These are phyloP conservation scores for Ascochyta rabiei DNA, from an alignment of 2,329 filamentous ascomycete genomes.

Conservation along the genomic window DNA sequence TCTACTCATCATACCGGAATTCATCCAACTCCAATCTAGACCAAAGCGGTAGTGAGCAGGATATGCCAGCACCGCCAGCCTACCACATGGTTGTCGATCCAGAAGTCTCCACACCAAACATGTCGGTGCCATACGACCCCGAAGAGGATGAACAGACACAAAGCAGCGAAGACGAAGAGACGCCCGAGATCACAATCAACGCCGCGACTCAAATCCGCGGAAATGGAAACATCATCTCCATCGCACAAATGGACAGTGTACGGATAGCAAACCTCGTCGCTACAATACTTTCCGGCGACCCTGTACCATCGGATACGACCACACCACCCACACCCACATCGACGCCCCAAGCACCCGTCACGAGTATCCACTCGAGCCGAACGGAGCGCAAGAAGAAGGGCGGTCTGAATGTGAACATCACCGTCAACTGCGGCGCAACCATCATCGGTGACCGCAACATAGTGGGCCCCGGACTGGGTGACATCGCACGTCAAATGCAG, in stretches of 20 bases:
- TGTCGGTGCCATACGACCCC: conserved; percentile 27
- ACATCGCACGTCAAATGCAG: conserved; percentile 44
- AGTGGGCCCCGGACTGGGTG: conserved; percentile 41
- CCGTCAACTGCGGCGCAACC: conserved; percentile 43
- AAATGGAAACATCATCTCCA: conserved; percentile 43
- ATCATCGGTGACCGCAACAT: conserved; percentile 45
- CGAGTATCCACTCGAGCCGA: conserved; percentile 5
- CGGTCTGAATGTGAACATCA: conserved; percentile 37
- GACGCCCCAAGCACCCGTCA: conserved; percentile 6
- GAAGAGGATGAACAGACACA: conserved; percentile 24
- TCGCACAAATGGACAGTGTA: conserved; percentile 39
- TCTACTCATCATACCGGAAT: conserved; percentile 13
- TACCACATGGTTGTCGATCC: conserved; percentile 40
- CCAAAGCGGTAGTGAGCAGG: not conserved
- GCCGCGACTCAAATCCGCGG: conserved; percentile 43
- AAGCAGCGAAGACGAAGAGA: conserved; percentile 27
- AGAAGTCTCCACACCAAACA: conserved; percentile 24
- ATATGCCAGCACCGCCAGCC: conserved; percentile 36
- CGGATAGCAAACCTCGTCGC: conserved; percentile 37
- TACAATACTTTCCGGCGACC: conserved; percentile 25
- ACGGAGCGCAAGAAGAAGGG: conserved; percentile 16
- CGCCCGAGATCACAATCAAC: conserved; percentile 44
- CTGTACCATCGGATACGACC: conserved; percentile 7
- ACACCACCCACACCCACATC: not conserved
- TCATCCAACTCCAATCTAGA: conserved; percentile 7